phyloP scores from a whole-genome alignment of 352 stramenopile genomes.

The Phytophthora megakarya region DNA sequence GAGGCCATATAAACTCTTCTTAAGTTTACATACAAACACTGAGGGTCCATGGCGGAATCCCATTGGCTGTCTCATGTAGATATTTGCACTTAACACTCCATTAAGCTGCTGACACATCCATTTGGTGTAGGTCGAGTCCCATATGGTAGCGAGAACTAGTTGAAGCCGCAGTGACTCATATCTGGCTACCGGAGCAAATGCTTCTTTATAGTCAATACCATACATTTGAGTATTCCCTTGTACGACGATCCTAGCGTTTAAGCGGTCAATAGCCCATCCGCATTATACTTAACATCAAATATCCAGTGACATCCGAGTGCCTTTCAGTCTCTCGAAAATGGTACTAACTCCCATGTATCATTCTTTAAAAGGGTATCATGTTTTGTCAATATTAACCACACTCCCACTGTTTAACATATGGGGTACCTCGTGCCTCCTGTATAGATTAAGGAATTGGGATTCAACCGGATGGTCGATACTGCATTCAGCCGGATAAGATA shows the following conservation, averaged over 20 bases:
- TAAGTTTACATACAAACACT: slow-evolving; percentile 3
- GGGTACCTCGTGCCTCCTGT: slow-evolving; percentile 4
- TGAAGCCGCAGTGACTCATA: slow-evolving; percentile 9
- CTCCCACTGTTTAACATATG: slow-evolving; percentile 12
- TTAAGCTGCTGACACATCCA: slow-evolving; percentile 1
- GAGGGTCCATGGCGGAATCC: slow-evolving; percentile 2
- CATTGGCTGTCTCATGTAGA: slow-evolving; percentile 14
- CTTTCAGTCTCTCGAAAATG: background rate
- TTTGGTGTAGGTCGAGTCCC: slow-evolving; percentile 2
- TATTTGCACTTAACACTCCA: background rate
- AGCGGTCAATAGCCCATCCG: background rate
- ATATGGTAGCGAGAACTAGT: background rate
- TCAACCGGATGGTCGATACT: background rate
- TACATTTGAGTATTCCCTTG: slow-evolving; percentile 1
- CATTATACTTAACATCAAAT: slow-evolving; percentile 18
- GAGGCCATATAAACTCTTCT: slow-evolving; percentile 16
- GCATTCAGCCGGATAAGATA: slow-evolving; percentile 2
- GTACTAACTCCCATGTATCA: slow-evolving; percentile 1
- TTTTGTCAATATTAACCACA: slow-evolving; percentile 1
- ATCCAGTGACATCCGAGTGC: slow-evolving; percentile 8
- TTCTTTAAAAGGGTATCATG: slow-evolving; percentile 3
- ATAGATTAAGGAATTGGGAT: slow-evolving; percentile 9
- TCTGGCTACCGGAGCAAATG: too few relatives aligned
- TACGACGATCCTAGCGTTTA: too few relatives aligned
- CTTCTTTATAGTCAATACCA: slow-evolving; percentile 22